Conservation (phyloP, 139 green algal species). For the Yamagishiella unicocca region DNA sequence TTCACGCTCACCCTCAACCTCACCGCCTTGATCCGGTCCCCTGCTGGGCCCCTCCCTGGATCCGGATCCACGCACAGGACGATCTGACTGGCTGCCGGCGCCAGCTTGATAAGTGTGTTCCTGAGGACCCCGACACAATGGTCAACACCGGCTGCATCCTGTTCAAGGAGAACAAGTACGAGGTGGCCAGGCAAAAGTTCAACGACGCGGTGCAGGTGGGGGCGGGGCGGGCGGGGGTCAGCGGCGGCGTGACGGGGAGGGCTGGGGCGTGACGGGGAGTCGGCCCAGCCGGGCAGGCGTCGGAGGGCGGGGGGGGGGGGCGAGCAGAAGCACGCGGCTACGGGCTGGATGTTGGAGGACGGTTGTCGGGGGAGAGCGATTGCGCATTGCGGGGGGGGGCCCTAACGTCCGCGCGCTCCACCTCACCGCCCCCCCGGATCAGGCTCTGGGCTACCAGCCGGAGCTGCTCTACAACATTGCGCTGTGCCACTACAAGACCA, state of each 20-base stretch:
- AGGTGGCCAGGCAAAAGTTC: conserved; percentile 76
- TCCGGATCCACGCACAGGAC: conserved; percentile 52
- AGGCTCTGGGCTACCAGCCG: conserved; percentile 55
- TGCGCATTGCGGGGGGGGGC: too few relatives aligned
- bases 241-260: neutral
- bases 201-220: conserved; percentile 64
- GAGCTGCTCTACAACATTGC: conserved; percentile 89
- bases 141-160: conserved; percentile 81
- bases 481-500: conserved; percentile 86
- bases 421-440: neutral
- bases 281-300: neutral
- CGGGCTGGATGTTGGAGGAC: neutral
- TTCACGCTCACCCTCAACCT: neutral
- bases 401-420: neutral
- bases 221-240: neutral
- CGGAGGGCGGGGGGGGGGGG: too few relatives aligned
- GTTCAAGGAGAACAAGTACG: conserved; percentile 79
- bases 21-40: neutral
- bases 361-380: neutral
- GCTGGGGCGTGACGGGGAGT: neutral
- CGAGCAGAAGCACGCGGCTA: too few relatives aligned
- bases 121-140: conserved; percentile 69
- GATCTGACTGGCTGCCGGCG: conserved; percentile 79
- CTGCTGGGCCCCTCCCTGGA: neutral
- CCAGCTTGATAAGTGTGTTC: conserved; percentile 74